These are phyloP conservation scores for Microcyclospora tardicrescens DNA, from an alignment of 2,329 filamentous ascomycete genomes.

Conservation along the genomic window DNA sequence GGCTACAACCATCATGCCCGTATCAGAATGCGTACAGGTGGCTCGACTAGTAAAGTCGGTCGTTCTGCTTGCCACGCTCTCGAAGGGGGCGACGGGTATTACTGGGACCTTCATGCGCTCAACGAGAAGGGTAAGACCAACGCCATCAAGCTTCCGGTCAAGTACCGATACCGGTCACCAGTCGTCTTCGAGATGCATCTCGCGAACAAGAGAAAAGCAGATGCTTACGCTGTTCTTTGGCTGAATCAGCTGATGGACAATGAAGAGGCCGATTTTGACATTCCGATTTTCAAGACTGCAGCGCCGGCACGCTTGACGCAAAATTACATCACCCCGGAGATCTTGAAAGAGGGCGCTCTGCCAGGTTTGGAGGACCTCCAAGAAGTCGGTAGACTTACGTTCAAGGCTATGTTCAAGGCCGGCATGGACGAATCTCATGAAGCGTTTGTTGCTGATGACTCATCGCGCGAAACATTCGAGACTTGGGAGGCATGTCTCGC, in stretches of 20 bases:
- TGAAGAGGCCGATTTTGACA: constrained; percentile 60
- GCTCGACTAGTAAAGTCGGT: constrained; percentile 59
- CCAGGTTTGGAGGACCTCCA: constrained; percentile 64
- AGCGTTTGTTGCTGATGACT: constrained; percentile 71
- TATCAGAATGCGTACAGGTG: constrained; percentile 69
- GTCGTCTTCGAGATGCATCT: constrained; percentile 78
- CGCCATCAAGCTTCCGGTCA: constrained; percentile 63
- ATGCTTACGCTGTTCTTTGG: constrained; percentile 74
- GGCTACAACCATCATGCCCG: constrained; percentile 52
- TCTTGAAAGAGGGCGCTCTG: constrained; percentile 44
- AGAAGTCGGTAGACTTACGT: constrained; percentile 69
- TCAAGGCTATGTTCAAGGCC: constrained; percentile 72
- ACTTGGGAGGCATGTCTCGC: constrained; percentile 85
- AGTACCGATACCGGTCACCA: constrained; percentile 79
- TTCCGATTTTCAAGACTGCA: constrained; percentile 83
- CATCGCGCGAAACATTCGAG: constrained; percentile 84
- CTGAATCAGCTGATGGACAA: constrained; percentile 73
- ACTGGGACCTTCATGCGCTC: constrained; percentile 39
- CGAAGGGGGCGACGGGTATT: constrained; percentile 46
- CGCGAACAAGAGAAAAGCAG: constrained; percentile 53
- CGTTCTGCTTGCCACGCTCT: constrained; percentile 48
- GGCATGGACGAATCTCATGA: constrained; percentile 81
- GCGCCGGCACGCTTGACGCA: constrained; percentile 66
- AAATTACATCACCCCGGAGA: constrained; percentile 79
- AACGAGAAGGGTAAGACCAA: constrained; percentile 33